These are phyloP conservation scores for Thelonectria olida DNA, from an alignment of 2,329 filamentous ascomycete genomes.

Conservation along the genomic window DNA sequence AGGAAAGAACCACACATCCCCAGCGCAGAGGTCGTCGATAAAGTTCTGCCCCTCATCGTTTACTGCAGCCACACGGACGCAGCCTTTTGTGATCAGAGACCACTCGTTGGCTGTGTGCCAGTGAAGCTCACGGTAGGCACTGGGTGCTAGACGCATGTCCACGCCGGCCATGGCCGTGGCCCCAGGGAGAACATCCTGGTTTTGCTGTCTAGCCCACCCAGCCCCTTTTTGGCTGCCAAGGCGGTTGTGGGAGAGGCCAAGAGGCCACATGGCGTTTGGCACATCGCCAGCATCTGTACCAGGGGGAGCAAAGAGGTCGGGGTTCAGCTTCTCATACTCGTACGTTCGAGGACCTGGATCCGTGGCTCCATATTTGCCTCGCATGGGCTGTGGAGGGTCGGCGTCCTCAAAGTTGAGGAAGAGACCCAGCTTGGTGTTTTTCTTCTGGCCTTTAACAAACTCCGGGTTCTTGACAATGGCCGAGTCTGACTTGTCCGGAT, in stretches of 20 bases:
- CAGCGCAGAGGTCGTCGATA: slow-evolving; percentile 7
- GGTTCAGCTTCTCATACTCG: slow-evolving; percentile 13
- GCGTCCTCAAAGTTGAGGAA: slow-evolving; percentile 5
- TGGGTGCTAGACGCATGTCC: slow-evolving; percentile 3
- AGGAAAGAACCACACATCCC: slow-evolving; percentile 13
- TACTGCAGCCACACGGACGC: slow-evolving; percentile 8
- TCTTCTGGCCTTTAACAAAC: slow-evolving; percentile 60
- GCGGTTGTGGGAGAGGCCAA: slow-evolving; percentile 7
- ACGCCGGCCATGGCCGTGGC: slow-evolving; percentile 12
- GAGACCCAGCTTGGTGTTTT: slow-evolving; percentile 56
- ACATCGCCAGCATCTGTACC: slow-evolving; percentile 5
- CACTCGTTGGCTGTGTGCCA: slow-evolving; percentile 9
- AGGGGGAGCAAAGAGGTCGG: slow-evolving; percentile 5
- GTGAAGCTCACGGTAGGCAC: slow-evolving; percentile 7
- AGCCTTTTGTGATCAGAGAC: slow-evolving; percentile 7
- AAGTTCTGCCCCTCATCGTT: slow-evolving; percentile 12
- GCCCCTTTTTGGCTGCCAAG: not conserved
- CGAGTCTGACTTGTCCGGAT: slow-evolving; percentile 47
- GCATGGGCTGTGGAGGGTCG: slow-evolving; percentile 3
- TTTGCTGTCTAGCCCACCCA: slow-evolving; percentile 12
- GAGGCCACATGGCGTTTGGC: slow-evolving; percentile 10
- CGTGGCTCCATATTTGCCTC: slow-evolving; percentile 4
- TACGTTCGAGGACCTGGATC: slow-evolving; percentile 14
- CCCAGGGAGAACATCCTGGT: slow-evolving; percentile 4
- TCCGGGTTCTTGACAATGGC: slow-evolving; percentile 50